A percentile compares a stretch with the other conserved stretches of the same genome.
phyloP scores from a whole-genome alignment of 148 eudicot genomes.

The Rhododendron simsii region DNA sequence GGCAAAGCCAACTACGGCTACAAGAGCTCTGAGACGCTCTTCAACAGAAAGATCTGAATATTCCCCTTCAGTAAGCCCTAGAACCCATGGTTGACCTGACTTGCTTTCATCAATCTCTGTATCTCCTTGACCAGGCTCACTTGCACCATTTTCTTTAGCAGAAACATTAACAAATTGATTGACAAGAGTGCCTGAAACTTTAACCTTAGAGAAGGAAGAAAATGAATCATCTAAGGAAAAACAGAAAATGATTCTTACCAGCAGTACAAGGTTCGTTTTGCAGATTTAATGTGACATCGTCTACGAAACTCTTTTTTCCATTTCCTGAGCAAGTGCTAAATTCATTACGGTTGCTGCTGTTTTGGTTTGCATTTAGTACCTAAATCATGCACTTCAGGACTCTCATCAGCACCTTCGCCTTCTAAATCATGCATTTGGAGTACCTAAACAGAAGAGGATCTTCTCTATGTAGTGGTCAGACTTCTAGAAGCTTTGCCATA shows the following conservation, averaged over 20 bases:
- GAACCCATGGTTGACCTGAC: constrained; percentile 54
- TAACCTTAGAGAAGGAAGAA: background rate
- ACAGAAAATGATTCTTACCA: constrained; percentile 19
- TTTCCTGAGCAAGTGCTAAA: constrained; percentile 23
- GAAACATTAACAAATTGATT: constrained; percentile 10
- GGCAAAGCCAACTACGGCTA: constrained; percentile 46
- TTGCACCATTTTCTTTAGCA: constrained; percentile 14
- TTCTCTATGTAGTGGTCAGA: background rate
- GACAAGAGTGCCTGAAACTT: constrained; percentile 15
- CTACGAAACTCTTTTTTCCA: constrained; percentile 20
- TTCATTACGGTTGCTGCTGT: constrained; percentile 14
- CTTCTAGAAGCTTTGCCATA: background rate
- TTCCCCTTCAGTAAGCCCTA: constrained; percentile 59
- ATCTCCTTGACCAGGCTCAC: constrained; percentile 28
- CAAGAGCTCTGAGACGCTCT: constrained; percentile 53
- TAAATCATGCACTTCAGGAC: constrained; percentile 43
- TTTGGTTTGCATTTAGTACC: constrained; percentile 29
- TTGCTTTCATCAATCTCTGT: constrained; percentile 50
- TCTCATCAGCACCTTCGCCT: constrained; percentile 49
- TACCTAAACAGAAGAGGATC: background rate
- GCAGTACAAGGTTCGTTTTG: constrained; percentile 15
- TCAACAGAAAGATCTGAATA: constrained; percentile 51
- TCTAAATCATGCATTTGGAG: too few species aligned
- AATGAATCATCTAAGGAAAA: background rate
- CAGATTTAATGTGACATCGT: constrained; percentile 11